These are phyloP conservation scores for Thecaphora frezii DNA, from an alignment of 1,284 basidiomycete species.

Conservation along the genomic window DNA sequence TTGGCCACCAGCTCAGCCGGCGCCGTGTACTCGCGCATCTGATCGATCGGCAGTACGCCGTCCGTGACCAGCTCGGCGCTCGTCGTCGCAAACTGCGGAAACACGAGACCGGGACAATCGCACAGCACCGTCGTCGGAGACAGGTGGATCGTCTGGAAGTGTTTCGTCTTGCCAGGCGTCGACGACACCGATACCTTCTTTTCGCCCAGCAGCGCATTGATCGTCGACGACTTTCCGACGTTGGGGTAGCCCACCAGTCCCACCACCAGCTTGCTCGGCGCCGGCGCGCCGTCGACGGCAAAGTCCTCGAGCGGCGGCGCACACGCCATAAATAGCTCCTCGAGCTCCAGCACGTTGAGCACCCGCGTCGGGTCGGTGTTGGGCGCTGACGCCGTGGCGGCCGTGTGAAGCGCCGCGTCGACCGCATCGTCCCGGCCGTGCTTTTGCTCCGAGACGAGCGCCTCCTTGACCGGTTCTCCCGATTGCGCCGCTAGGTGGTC, in stretches of 20 bases:
- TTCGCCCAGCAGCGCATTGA: constrained; percentile 57
- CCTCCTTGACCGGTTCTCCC: constrained; percentile 17
- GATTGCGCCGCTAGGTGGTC: constrained; percentile 21
- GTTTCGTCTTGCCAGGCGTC: constrained; percentile 83
- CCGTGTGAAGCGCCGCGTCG: constrained; percentile 58
- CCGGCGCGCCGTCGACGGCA: constrained; percentile 26
- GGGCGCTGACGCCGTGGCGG: constrained; percentile 20
- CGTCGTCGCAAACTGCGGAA: constrained; percentile 77
- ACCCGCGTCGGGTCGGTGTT: constrained; percentile 74
- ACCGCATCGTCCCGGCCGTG: constrained; percentile 21
- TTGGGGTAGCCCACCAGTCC: constrained; percentile 71
- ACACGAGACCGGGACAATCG: constrained; percentile 97
- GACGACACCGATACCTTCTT: constrained; percentile 58
- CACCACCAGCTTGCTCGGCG: constrained; percentile 65
- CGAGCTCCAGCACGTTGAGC: constrained; percentile 83
- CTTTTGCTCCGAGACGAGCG: constrained; percentile 21
- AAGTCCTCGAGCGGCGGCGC: constrained; percentile 75
- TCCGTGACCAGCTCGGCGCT: constrained; percentile 92
- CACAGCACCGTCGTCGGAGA: constrained; percentile 87
- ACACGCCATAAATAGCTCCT: constrained; percentile 75
- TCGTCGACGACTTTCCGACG: constrained; percentile 58
- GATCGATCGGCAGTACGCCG: constrained; percentile 95
- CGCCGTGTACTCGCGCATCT: constrained; percentile 90
- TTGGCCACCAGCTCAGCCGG: constrained; percentile 79
- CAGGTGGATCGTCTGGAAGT: constrained; percentile 96